Conservation (phyloP, 257 asterid species). For the Mitragyna speciosa region DNA sequence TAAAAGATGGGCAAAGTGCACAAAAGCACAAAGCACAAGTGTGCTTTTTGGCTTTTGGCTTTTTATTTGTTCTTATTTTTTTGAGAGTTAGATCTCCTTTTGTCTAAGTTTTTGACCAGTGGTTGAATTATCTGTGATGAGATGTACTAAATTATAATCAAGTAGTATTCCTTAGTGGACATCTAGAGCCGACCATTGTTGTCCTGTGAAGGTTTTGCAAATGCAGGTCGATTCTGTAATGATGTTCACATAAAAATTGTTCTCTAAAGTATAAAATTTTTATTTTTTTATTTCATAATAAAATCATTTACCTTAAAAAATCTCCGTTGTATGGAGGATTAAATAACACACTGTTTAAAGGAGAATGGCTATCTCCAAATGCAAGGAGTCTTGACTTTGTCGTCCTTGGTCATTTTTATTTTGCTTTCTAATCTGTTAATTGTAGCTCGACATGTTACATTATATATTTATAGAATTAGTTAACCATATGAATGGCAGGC, state of each 20-base stretch:
- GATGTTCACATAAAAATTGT: not conserved
- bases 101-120: too few species aligned
- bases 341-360: not conserved
- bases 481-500: slow-evolving; percentile 91
- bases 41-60: too few species aligned
- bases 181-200: not conserved
- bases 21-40: too few species aligned
- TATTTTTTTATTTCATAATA: not conserved
- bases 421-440: not conserved
- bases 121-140: too few species aligned
- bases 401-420: not conserved
- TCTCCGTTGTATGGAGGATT: not conserved
- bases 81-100: too few species aligned
- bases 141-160: too few species aligned
- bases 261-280: not conserved
- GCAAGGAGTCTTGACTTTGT: not conserved
- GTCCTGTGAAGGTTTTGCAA: not conserved
- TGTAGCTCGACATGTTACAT: not conserved
- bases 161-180: not conserved
- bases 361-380: not conserved
- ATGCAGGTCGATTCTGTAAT: not conserved
- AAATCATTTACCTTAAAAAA: not conserved
- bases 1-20: too few species aligned
- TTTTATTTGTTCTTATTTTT: too few species aligned
- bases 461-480: slow-evolving; percentile 41